Evolutionary conservation across 1,284 basidiomycete genomes (phyloP), one percentile per base, ranked within the genome.

Genomic region (Trichosporon sp.): DNA sequence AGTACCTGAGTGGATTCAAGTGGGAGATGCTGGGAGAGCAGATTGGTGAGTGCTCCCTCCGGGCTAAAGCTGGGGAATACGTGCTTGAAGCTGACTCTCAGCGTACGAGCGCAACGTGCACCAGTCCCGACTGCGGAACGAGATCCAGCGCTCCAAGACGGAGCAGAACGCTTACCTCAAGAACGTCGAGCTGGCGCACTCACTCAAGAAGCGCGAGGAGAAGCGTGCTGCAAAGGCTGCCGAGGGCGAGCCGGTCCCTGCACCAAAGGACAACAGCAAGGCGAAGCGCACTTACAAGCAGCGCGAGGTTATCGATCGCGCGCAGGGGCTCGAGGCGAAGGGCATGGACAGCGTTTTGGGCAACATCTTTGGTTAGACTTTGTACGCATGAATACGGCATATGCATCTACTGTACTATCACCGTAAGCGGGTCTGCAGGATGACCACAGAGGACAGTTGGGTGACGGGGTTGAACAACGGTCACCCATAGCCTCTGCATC

Each of bases 1-100:
- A 95, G 78, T 99, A 99, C 77, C 83, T 99, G 59, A 93, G 93
- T 7, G 91, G 88, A 69, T 99, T 98, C 85, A 98, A 96, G 78
- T 99, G 96, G 96, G 89, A 90, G 78, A 97, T 97, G 95, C 84
- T 99, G 66, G 95, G 92, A 11, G 96, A 98, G 80, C 95, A 98
- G 85, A 89, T 99, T 75, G 92, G 95, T 95, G 77, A 79, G 92
- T 85, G 14, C 16, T 2, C 9, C 49, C 7, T 34, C n/a, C 37
- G 33, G 40, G 19, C n/a, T n/a, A n/a, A n/a, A n/a, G n/a, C n/a
- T n/a, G n/a, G n/a, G n/a, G 19, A 7, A 7, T 29, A 29, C 21
- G 7, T 8, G 19, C 9, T 29, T 16, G 14, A 14, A 19, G 32
- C 61, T 60, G 16, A 59, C 60, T 16, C 9, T 1, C 74, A 95